Base-by-base conservation (phyloP, 345 rosid genomes). In the Salix arbutifolia region DNA sequence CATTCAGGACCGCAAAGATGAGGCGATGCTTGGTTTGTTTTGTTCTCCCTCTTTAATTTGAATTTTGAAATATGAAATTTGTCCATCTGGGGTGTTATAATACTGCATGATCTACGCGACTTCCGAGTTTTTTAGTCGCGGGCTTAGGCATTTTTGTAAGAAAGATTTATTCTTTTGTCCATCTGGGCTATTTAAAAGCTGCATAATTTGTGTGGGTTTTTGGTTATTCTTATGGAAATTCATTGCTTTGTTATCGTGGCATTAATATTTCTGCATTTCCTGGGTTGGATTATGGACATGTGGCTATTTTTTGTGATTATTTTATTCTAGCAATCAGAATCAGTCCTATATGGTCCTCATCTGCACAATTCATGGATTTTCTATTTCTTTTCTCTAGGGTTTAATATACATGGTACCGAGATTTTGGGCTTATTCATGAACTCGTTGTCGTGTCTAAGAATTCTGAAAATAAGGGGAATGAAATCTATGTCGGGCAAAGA, bases 1-100 rank as follows among this genome's bases (percentile, higher is more conserved):
- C 77, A 76, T 89, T 48, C 96, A 88, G 35, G 92, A 91, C 69
- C 85, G 87, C 76, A 89, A 91, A 75, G 91, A 85, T 26, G 89
- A 88, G 80, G 89, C 89, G 76, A 80, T 89, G 86, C 88, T 48
- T 31, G 92, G 92, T 84, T 21, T 64, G 67, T 75, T 66, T 67
- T 67, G 50, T 62, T n/a, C 48, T 37, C 67, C 70, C 66, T 76
- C 76, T 9, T 73, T 31, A 12, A 4, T 31, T 26, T 31, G 14
- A 65, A 10, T 31, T 13, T 31, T 6, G 10, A 65, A 26, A 46
- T 46, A 12, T 65, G 42, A 21, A 6, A 4, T 8, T 38, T 14
- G 7, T 37, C 25, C 64, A 53, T 37, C 52, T 23, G 75, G 37
- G 75, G 61, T 11, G 1, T 25, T 23, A 12, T 60, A 16, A 21